Evolutionary conservation across 192 early-diverging fungal species (phyloP), one percentile per base, ranked within the genome.

Genomic region (Glomus cerebriforme): DNA sequence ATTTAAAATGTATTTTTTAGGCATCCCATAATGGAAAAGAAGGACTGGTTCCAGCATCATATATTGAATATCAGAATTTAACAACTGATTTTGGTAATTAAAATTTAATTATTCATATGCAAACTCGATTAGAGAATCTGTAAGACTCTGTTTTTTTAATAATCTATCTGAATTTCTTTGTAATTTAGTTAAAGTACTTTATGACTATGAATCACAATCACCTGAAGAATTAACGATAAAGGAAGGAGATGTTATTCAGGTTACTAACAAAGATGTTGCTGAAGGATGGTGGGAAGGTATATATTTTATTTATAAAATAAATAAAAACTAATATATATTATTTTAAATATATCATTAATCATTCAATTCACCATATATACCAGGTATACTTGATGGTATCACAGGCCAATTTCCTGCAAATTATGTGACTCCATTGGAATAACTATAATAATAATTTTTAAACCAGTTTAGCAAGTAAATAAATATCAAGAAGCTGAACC

Each of bases 251-350:
- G 74, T 79, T 3, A 85, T 90, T 60, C 45, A 80, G 3, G 79
- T 90, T 7, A 87, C 83, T 4, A 86, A 83, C 35, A 84, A 80
- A 31, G 85, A 87, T 67, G 85, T 86, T 59, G 87, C 80, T 24
- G 82, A 83, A 27, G 88, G 88, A 2, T 90, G 89, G 89, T 90
- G 87, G 87, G 84, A 90, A 83, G 89, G 89, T 88, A 85, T 27
- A 26, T 17, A 59, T 29, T 31, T 58, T 74, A 43, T 24, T 31
- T 64, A 31, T 37, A n/a, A 47, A 37, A 15, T 34, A 75, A 74
- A 2, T 27, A 59, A 15, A 59, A n/a, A n/a, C n/a, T n/a, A n/a
- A n/a, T n/a, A n/a, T n/a, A n/a, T n/a, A n/a, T n/a, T 54, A 17
- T 54, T 72, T 54, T 9, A 59, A 24, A 22, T 47, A 26, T 39